A percentile compares a stretch with the other conserved stretches of the same genome.
phyloP scores from a whole-genome alignment of 441 rosid genomes.

The Gossypium aridum region DNA sequence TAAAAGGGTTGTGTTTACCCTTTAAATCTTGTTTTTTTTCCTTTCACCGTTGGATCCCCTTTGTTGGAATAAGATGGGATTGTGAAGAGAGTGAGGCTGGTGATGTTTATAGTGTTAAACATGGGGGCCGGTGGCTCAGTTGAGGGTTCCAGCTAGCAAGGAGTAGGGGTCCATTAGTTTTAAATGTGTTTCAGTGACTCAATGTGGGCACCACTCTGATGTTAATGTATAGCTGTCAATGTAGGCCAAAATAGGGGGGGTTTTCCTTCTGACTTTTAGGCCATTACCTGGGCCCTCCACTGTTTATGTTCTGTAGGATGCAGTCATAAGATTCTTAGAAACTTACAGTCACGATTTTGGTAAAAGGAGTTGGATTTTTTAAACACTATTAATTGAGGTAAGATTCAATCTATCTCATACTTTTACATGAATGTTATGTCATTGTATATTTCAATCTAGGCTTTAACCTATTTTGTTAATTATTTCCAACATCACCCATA shows the following conservation, averaged over 20 bases:
- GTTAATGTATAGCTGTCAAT: slow-evolving; percentile 19
- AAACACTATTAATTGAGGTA: no score
- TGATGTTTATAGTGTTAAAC: not conserved
- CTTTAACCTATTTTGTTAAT: no score
- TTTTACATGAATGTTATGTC: no score
- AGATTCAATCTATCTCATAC: no score
- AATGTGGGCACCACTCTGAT: slow-evolving; percentile 19
- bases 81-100: not conserved
- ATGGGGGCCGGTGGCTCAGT: not conserved
- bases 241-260: no score
- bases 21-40: not conserved
- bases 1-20: not conserved
- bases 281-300: no score
- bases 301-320: no score
- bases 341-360: no score
- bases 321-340: no score
- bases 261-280: no score
- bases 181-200: not conserved
- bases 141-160: slow-evolving; percentile 43
- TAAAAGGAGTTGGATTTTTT: no score
- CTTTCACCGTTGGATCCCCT: not conserved
- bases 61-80: not conserved
- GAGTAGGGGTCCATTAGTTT: slow-evolving; percentile 17
- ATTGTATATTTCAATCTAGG: no score
- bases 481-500: not conserved